Base-by-base conservation (phyloP, 75 land plant genomes). In the Ceratopteris richardii region DNA sequence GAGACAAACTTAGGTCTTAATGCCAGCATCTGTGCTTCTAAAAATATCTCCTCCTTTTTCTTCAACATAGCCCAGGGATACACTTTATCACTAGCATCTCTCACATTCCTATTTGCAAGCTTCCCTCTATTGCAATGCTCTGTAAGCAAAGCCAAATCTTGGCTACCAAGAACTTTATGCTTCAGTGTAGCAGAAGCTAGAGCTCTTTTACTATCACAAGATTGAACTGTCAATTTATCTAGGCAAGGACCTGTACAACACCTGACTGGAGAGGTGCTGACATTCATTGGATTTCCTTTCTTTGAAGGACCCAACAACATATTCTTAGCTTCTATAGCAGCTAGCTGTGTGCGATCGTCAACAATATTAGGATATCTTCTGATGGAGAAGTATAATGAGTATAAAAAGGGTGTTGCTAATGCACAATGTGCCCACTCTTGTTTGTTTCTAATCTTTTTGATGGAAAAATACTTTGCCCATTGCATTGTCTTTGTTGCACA, bases 401-500 rank as follows among this genome's bases (percentile, higher is more conserved):
- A 86, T 61, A 89, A 93, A 1, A 74, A 56, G 24, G 98, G 98
- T 56, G 77, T 62, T 25, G 96, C 87, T 33, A 89, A 55, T 13
- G 87, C 74, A 81, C 89, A 93, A 74, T 93, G 98, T 27, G 78
- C 77, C 90, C 90, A 85, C 0, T 85, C 90, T 54, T 70, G 73
- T 46, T 29, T 47, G 26, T 65, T 82, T 59, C 68, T 79, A 21
- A 76, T 42, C 55, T 85, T 80, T 23, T 96, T 96, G 28, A 78
- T 83, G 41, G 91, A 85, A 29, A 93, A 88, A 62, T 93, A 93
- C 26, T 74, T 47, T 12, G 98, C 98, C 22, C 81, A 62, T 62
- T 85, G 96, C 98, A 93, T 93, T 23, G 96, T 85, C 68, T 69
- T 89, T 40, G 81, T 58, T 55, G 96, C 98, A 77, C 83, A 85